Evolutionary conservation across 2,329 filamentous ascomycete species (phyloP).

Genomic region (Sphaerulina vaccinii): DNA sequence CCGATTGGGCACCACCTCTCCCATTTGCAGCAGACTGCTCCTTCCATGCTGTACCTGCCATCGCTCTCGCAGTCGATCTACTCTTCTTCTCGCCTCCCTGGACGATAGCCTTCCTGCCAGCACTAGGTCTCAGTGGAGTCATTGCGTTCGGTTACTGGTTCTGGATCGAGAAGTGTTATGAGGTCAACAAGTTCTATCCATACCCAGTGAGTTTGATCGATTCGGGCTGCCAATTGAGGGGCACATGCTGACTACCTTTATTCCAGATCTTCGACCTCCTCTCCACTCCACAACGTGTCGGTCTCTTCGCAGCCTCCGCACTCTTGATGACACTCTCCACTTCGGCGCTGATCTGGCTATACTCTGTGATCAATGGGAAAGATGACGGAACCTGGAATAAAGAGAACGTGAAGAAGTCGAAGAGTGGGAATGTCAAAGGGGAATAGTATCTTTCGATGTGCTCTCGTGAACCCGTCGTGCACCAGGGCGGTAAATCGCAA

Average conservation of each 20-base stretch:
- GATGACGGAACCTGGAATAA: conserved; percentile 24
- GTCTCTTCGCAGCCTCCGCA: conserved; percentile 49
- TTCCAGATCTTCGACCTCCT: conserved; percentile 64
- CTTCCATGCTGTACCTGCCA: conserved; percentile 65
- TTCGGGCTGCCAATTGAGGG: neutral
- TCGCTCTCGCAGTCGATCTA: conserved; percentile 64
- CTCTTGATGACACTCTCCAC: conserved; percentile 71
- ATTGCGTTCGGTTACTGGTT: conserved; percentile 71
- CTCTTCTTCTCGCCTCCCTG: conserved; percentile 71
- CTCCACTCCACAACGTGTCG: conserved; percentile 62
- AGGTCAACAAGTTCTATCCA: conserved; percentile 71
- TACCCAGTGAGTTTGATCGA: conserved; percentile 59
- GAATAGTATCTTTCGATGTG: no score
- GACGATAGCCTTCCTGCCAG: conserved; percentile 61
- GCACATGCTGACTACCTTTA: neutral
- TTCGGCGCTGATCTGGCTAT: conserved; percentile 65
- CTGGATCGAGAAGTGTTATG: conserved; percentile 73
- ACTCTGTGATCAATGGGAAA: conserved; percentile 63
- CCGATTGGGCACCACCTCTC: conserved; percentile 42
- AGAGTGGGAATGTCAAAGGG: conserved; percentile 31
- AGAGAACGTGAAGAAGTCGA: conserved; percentile 18
- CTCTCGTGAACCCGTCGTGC: no score
- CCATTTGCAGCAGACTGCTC: conserved; percentile 58
- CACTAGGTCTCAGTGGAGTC: conserved; percentile 57
- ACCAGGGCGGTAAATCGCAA: no score